Evolutionary conservation across 768 basidiomycete species (phyloP), one percentile per base, ranked within the genome.

Genomic region (Rhodotorula kratochvilovae): DNA sequence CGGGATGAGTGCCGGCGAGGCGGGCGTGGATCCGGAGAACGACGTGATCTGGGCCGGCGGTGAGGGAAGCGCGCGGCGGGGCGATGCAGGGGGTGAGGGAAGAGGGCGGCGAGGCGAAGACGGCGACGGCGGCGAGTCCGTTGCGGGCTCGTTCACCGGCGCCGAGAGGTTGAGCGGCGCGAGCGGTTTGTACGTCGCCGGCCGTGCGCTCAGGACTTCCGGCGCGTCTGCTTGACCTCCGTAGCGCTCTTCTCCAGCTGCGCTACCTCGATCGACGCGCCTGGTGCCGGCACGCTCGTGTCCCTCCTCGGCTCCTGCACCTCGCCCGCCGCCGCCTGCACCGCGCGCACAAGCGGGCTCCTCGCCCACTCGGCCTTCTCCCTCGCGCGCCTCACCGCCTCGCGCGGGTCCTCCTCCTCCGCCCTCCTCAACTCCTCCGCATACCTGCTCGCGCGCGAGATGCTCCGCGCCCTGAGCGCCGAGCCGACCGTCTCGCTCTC

Each of bases 401-500:
- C 17, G 39, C 42, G 31, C 7, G 62, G 35, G 27, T 67, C 65
- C 2, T 50, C 72, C n/a, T 57, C 51, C 36, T 42, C 45, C 7
- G 68, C 36, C 25, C 27, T n/a, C 10, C 29, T n/a, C 19, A 25
- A 25, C 5, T 55, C 43, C 21, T 58, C 61, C 29, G 43, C 31
- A 4, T 66, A 11, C 15, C 51, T 48, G 5, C 50, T 57, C 23
- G 72, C 56, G 7, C 72, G 50, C 19, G 61, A 62, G 51, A 74
- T 46, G 31, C 63, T 63, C 3, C 68, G 50, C n/a, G 61, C 61
- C 1, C 68, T 51, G 3, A 70, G 65, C 1, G 72, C 72, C 35
- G 31, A 35, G 23, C 43, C 39, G n/a, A 23, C 31, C 33, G 48
- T 50, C 48, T 50, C 48, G 48, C 48, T 50, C 25, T 50, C 48